Conservation (phyloP, 2,329 filamentous ascomycete species). For the Alternaria panax region DNA sequence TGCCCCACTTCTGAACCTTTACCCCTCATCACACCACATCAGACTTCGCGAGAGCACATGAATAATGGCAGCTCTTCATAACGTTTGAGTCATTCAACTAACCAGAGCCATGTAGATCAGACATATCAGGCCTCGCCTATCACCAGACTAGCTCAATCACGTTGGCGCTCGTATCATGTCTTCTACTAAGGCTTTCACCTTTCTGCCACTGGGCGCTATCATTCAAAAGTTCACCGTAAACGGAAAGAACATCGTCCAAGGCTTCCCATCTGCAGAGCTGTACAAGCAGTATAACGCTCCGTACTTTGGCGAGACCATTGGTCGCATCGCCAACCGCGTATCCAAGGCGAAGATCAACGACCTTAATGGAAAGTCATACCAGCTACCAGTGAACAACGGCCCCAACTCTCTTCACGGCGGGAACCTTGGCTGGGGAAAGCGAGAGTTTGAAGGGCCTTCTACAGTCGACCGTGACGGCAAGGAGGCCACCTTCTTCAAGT, state of each 20-base stretch:
- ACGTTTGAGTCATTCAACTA: conserved; percentile 5
- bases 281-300: conserved; percentile 78
- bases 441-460: conserved; percentile 75
- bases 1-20: conserved; percentile 23
- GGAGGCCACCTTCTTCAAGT: conserved; percentile 56
- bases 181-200: conserved; percentile 55
- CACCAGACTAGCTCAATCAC: conserved; percentile 6
- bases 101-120: conserved; percentile 10
- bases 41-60: conserved; percentile 5
- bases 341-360: conserved; percentile 72
- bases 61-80: conserved; percentile 1
- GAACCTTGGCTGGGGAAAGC: conserved; percentile 79
- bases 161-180: conserved; percentile 33
- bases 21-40: conserved; percentile 21
- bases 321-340: conserved; percentile 82
- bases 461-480: conserved; percentile 60
- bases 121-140: neutral
- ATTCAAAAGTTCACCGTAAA: conserved; percentile 82
- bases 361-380: conserved; percentile 75
- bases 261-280: conserved; percentile 76
- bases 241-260: conserved; percentile 85
- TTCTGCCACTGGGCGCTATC: conserved; percentile 79
- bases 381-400: conserved; percentile 77
- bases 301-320: conserved; percentile 94
- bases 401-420: conserved; percentile 69